Evolutionary conservation across 2,329 filamentous ascomycete genomes (phyloP).

Genomic region (Colletotrichum lupini): DNA sequence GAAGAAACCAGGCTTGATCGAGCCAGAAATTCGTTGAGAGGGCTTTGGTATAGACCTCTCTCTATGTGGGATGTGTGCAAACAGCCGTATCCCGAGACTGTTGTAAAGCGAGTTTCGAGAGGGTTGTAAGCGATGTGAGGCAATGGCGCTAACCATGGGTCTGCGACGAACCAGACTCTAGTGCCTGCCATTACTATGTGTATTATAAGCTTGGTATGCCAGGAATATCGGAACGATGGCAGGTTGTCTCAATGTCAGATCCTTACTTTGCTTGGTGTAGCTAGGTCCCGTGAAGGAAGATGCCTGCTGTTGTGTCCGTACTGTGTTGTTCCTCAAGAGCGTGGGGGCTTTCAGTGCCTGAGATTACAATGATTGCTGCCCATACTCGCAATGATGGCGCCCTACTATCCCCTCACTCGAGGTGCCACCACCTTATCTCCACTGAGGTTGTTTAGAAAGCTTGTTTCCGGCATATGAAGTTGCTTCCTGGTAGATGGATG

Average conservation of each 20-base stretch:
- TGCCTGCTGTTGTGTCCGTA: not conserved
- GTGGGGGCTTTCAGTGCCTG: too few relatives aligned
- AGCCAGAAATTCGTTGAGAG: not conserved
- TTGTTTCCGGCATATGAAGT: conserved; percentile 24
- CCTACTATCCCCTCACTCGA: not conserved
- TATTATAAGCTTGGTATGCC: conserved; percentile 38
- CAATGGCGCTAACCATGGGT: conserved; percentile 35
- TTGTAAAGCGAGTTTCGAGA: conserved; percentile 1
- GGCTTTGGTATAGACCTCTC: not conserved
- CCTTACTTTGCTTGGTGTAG: conserved; percentile 3
- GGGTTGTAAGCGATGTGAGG: conserved; percentile 17
- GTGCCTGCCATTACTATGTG: conserved; percentile 37
- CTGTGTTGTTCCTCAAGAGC: too few relatives aligned
- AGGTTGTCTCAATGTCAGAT: conserved; percentile 21
- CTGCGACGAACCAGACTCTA: conserved; percentile 24
- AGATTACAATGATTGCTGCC: not conserved
- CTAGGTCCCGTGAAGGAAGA: not conserved
- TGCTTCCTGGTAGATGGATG: conserved; percentile 10
- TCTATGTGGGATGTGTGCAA: not conserved
- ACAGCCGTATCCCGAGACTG: not conserved
- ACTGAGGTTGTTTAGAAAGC: conserved; percentile 12
- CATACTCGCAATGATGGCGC: not conserved
- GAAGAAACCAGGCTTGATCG: not conserved
- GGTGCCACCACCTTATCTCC: not conserved
- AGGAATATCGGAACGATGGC: conserved; percentile 37